Evolutionary conservation across 768 basidiomycete species (phyloP).

Genomic region (Mycena chlorophos): DNA sequence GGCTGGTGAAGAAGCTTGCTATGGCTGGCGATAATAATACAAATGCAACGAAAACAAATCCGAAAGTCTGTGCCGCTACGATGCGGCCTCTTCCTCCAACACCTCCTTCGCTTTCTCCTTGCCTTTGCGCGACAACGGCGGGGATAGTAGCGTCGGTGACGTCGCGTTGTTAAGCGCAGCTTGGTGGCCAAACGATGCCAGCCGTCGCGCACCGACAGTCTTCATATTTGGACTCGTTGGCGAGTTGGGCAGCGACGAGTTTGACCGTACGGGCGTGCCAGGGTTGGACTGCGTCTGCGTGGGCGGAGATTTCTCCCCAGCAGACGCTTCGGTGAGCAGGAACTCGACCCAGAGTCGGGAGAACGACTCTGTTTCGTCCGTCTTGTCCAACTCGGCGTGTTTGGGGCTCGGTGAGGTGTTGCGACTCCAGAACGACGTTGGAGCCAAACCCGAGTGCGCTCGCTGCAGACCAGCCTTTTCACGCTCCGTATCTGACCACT

Average conservation of each 20-base stretch:
- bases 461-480: conserved; percentile 88
- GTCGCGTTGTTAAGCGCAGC: conserved; percentile 37
- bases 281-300: conserved; percentile 27
- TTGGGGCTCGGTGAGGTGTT: conserved; percentile 41
- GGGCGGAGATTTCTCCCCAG: conserved; percentile 36
- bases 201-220: conserved; percentile 31
- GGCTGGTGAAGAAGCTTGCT: conserved; percentile 2
- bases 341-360: conserved; percentile 98
- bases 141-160: conserved; percentile 39
- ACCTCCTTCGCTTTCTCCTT: conserved; percentile 41
- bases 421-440: conserved; percentile 46
- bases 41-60: conserved; percentile 13
- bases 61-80: conserved; percentile 11
- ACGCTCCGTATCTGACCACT: conserved; percentile 88
- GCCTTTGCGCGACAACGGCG: conserved; percentile 46
- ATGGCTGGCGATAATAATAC: conserved; percentile 18
- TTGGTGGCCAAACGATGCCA: conserved; percentile 38
- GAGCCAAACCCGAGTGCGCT: conserved; percentile 27
- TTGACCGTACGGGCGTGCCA: conserved; percentile 24
- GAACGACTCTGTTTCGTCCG: conserved; percentile 93
- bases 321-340: conserved; percentile 84
- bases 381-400: conserved; percentile 66
- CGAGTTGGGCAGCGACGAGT: conserved; percentile 41
- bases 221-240: conserved; percentile 31
- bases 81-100: conserved; percentile 2